These are phyloP conservation scores for Cercospora sesami DNA, from an alignment of 2,329 filamentous ascomycete species.

Conservation along the genomic window DNA sequence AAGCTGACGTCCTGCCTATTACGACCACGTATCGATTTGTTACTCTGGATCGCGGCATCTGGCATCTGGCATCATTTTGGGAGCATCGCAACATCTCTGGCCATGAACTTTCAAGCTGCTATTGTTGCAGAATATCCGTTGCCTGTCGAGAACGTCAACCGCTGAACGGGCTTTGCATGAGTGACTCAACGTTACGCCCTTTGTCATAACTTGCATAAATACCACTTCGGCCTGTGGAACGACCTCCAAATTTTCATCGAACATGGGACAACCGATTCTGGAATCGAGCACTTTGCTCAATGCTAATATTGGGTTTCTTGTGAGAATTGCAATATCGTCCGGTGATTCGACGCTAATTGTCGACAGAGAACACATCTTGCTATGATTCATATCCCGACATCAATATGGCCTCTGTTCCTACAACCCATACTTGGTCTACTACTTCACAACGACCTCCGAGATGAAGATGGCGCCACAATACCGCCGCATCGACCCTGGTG, in stretches of 20 bases:
- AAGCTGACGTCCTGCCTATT: not conserved
- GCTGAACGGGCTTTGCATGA: conserved; percentile 23
- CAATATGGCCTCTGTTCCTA: conserved; percentile 73
- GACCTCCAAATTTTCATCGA: not conserved
- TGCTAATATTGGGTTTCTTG: conserved; percentile 52
- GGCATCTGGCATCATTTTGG: not conserved
- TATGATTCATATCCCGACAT: conserved; percentile 84
- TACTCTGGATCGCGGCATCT: not conserved
- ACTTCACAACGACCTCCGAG: conserved; percentile 50
- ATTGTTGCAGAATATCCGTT: conserved; percentile 32
- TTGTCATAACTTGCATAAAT: conserved; percentile 6
- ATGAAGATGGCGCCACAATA: conserved; percentile 43
- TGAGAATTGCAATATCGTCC: conserved; percentile 30
- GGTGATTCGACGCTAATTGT: conserved; percentile 11
- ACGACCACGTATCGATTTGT: not conserved
- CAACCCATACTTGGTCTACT: conserved; percentile 85
- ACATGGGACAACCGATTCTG: conserved; percentile 30
- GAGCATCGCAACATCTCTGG: not conserved
- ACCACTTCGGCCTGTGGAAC: not conserved
- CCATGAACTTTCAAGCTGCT: conserved; percentile 36
- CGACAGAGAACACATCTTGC: conserved; percentile 79
- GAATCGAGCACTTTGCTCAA: conserved; percentile 49
- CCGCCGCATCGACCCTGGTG: conserved; percentile 46
- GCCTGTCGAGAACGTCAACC: conserved; percentile 35
- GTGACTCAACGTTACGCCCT: conserved; percentile 19